Conservation (phyloP, 352 stramenopile genomes). For the Thalassiosira ordinaria region DNA sequence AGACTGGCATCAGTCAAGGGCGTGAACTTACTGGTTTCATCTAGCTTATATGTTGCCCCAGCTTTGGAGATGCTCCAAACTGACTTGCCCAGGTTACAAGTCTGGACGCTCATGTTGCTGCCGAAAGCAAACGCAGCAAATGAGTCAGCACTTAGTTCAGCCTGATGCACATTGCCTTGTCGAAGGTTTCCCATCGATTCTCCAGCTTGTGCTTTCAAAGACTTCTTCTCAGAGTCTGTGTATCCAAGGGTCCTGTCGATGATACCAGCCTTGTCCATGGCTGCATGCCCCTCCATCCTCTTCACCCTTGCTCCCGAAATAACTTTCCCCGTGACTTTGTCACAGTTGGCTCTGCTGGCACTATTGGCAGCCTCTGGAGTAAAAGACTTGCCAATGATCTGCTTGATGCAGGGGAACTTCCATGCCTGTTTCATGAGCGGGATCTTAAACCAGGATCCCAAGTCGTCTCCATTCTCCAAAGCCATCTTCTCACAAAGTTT, state of each 20-base stretch:
- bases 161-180: not conserved
- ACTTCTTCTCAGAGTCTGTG: not conserved
- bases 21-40: not conserved
- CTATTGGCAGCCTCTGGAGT: not conserved
- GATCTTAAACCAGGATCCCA: not conserved
- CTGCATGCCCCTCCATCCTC: not conserved
- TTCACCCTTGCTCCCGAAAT: not conserved
- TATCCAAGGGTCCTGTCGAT: not conserved
- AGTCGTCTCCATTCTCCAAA: not conserved
- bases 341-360: not conserved
- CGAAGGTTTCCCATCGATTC: too few species aligned
- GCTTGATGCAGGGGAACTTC: not conserved
- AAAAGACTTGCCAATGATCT: not conserved
- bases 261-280: not conserved
- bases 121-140: not conserved
- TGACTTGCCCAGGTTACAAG: not conserved
- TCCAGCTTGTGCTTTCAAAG: too few species aligned
- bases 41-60: not conserved
- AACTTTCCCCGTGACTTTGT: not conserved
- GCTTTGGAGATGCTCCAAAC: not conserved
- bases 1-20: not conserved
- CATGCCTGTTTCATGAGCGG: not conserved
- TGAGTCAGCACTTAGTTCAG: not conserved
- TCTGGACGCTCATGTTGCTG: not conserved
- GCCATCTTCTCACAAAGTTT: not conserved